Percentiles rank a stretch among this genome's conserved stretches.
phyloP scores from a whole-genome alignment of 192 early-diverging fungal species.

The Spizellomyces sp. region DNA sequence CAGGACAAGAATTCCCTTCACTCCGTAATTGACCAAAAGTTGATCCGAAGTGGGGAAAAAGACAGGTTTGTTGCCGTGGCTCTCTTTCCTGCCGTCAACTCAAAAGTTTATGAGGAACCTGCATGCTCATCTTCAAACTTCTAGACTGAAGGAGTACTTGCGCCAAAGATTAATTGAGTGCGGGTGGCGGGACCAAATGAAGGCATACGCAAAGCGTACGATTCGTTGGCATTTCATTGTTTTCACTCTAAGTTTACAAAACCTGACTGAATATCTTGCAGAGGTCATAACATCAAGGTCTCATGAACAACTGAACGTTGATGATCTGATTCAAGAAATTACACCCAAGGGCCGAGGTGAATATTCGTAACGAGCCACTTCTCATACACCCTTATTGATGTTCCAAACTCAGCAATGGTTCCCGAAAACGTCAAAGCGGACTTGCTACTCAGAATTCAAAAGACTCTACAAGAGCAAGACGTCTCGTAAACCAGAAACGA shows the following conservation, averaged over 20 bases:
- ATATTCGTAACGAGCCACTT: not conserved
- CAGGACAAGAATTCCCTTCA: not conserved
- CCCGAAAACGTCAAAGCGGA: slow-evolving; percentile 32
- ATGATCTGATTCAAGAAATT: slow-evolving; percentile 33
- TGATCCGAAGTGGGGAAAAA: slow-evolving; percentile 31
- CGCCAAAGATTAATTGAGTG: slow-evolving; percentile 35
- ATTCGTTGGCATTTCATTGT: not conserved
- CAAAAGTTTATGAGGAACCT: slow-evolving; percentile 1
- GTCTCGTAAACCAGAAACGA: not conserved
- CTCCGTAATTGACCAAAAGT: slow-evolving; percentile 26
- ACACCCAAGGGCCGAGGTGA: slow-evolving; percentile 36
- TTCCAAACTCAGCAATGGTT: slow-evolving; percentile 19
- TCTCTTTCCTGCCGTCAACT: not conserved
- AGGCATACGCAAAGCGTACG: slow-evolving; percentile 33
- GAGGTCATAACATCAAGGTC: slow-evolving; percentile 14
- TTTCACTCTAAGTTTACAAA: not conserved
- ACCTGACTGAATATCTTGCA: not conserved
- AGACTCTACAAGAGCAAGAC: slow-evolving; percentile 15
- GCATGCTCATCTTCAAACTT: not conserved
- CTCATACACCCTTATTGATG: not conserved
- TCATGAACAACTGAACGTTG: slow-evolving; percentile 29
- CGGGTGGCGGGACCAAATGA: slow-evolving; percentile 42
- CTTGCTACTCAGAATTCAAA: slow-evolving; percentile 19
- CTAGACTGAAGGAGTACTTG: slow-evolving; percentile 37
- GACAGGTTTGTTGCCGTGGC: slow-evolving; percentile 17